These are phyloP conservation scores for Naegleria lovaniensis DNA, from an alignment of 208 protist species.

Conservation along the genomic window DNA sequence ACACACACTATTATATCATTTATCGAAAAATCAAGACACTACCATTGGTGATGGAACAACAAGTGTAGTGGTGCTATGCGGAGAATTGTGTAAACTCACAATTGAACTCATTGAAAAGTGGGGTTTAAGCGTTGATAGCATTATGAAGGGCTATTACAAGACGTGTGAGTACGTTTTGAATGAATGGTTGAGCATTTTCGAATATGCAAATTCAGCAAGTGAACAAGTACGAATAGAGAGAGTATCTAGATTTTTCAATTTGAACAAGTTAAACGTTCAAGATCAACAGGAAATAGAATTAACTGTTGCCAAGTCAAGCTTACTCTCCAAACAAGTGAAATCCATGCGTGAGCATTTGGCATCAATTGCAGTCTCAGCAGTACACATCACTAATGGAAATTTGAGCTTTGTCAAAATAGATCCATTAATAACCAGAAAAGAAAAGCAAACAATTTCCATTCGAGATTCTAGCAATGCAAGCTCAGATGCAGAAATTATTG, in stretches of 20 bases:
- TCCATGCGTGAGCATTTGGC: constrained; percentile 90
- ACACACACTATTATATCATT: constrained; percentile 77
- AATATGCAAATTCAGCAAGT: constrained; percentile 96
- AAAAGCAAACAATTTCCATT: neutral
- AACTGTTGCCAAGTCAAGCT: neutral
- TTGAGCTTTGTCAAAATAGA: neutral
- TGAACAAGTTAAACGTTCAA: constrained; percentile 73
- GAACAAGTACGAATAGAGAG: constrained; percentile 43
- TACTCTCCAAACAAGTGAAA: constrained; percentile 49
- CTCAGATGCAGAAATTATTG: neutral
- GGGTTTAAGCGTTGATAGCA: constrained; percentile 88
- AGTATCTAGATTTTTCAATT: constrained; percentile 98
- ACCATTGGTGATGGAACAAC: constrained; percentile 99
- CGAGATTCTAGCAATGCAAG: neutral
- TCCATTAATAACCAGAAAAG: neutral
- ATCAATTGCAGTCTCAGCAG: constrained; percentile 47
- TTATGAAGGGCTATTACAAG: constrained; percentile 83
- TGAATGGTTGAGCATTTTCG: constrained; percentile 65
- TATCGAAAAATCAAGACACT: constrained; percentile 96
- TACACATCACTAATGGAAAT: neutral
- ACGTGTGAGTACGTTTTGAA: constrained; percentile 66
- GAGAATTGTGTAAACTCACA: constrained; percentile 79
- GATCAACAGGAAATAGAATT: neutral
- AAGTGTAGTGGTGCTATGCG: constrained; percentile 94
- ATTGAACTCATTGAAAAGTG: constrained; percentile 83